Percentiles rank a stretch among this genome's conserved stretches.
These are phyloP conservation scores for Limnanthes douglasii DNA, from an alignment of 345 rosid species.

Conservation along the genomic window DNA sequence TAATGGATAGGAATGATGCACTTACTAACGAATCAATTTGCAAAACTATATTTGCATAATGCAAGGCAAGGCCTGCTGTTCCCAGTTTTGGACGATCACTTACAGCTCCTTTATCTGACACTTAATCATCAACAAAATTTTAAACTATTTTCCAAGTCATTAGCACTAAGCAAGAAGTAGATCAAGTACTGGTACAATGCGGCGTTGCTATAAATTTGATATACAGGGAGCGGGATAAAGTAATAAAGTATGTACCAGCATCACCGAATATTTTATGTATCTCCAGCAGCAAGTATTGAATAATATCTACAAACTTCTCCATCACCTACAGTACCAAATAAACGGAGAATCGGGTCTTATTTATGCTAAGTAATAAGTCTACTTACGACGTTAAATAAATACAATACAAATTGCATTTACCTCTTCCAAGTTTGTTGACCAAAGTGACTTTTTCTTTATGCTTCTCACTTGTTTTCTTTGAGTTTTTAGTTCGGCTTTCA, in stretches of 20 bases:
- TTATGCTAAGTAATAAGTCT: neutral
- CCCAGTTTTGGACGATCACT: slow-evolving; percentile 43
- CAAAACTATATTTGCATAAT: slow-evolving; percentile 61
- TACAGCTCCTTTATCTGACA: slow-evolving; percentile 12
- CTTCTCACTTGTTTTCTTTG: slow-evolving; percentile 64
- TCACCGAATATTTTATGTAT: slow-evolving; percentile 56
- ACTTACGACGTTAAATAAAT: neutral
- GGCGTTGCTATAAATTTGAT: slow-evolving; percentile 1
- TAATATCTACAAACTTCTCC: slow-evolving; percentile 95
- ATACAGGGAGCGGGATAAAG: slow-evolving; percentile 10
- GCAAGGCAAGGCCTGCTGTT: slow-evolving; percentile 73
- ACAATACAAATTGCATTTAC: slow-evolving; percentile 15
- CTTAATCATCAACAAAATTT: slow-evolving; percentile 16
- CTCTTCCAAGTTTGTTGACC: slow-evolving; percentile 89
- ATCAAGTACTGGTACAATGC: neutral
- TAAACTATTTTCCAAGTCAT: too few species aligned
- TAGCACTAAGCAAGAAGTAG: neutral
- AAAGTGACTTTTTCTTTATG: slow-evolving; percentile 74
- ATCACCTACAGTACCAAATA: slow-evolving; percentile 41
- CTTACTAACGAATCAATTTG: slow-evolving; percentile 82
- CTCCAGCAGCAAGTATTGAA: slow-evolving; percentile 69
- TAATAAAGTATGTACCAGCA: slow-evolving; percentile 43
- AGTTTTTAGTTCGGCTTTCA: slow-evolving; percentile 62
- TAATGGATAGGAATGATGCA: slow-evolving; percentile 6
- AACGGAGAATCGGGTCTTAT: neutral